Evolutionary conservation across 108 stramenopile species (phyloP), one percentile per base, ranked within the genome.

Genomic region (Pseudonitzschia multistriata): DNA sequence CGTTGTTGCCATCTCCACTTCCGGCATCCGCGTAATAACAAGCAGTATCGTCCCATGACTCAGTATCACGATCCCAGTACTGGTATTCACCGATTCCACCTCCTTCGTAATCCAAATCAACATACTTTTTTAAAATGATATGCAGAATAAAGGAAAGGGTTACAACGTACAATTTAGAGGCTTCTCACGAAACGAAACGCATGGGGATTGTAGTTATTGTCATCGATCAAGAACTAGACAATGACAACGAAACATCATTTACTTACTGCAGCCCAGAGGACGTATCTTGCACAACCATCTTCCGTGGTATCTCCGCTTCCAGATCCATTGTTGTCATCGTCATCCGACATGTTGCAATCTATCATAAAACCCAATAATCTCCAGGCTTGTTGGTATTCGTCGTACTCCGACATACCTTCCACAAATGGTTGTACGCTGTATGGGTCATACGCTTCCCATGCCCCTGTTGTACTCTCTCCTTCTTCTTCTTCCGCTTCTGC

Each of bases 191-290:
- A n/a, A n/a, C n/a, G n/a, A n/a, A n/a, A n/a, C n/a, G n/a, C n/a
- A n/a, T n/a, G n/a, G n/a, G n/a, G n/a, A n/a, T n/a, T 48, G 47
- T 15, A 48, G 47, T 48, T 13, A 48, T 17, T 48, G 47, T 48
- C 14, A 48, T 15, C 47, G 13, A 48, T 13, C 17, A 13, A 15
- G 47, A 13, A 13, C 14, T n/a, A n/a, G n/a, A 19, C 7, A 1
- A 34, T 60, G 59, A 8, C 1, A 2, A 29, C 3, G 59, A 36
- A 31, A 24, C 31, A 29, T 17, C 35, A 33, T 1, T 11, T 28
- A 79, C 81, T 81, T 66, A 81, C 81, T 49, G 79, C 86, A 14
- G 83, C 86, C 83, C 83, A 84, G 29, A 87, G 34, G 21, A 87
- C 50, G 73, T 78, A 87, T 21, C 83, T 66, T 21, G 64, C 55